phyloP scores from a whole-genome alignment of 2,329 filamentous ascomycete species.

The Pleochaeta shiraiana region DNA sequence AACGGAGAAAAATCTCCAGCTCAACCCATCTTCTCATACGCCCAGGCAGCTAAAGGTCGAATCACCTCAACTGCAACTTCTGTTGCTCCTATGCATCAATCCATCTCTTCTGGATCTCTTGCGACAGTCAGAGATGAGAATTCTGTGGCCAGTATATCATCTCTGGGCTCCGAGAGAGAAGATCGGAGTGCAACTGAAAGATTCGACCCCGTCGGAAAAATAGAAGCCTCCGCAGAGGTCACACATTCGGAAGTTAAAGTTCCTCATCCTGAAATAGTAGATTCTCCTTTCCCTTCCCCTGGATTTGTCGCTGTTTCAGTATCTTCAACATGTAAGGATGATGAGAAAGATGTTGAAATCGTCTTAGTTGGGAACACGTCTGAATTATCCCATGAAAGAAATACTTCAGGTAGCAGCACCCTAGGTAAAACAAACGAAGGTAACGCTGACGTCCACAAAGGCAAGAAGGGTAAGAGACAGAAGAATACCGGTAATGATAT shows the following conservation, averaged over 20 bases:
- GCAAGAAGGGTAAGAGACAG: slow-evolving; percentile 17
- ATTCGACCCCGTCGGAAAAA: slow-evolving; percentile 9
- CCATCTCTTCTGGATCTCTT: slow-evolving; percentile 15
- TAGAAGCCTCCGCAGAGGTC: slow-evolving; percentile 9
- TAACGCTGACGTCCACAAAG: slow-evolving; percentile 11
- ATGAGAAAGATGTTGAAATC: slow-evolving; percentile 27
- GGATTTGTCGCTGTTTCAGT: slow-evolving; percentile 25
- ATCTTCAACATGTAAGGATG: slow-evolving; percentile 18
- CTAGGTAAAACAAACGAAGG: slow-evolving; percentile 35
- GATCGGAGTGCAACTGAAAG: slow-evolving; percentile 13
- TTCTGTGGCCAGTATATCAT: slow-evolving; percentile 14
- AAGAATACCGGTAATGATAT: slow-evolving; percentile 26
- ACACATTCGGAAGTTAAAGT: slow-evolving; percentile 10
- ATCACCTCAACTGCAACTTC: slow-evolving; percentile 12
- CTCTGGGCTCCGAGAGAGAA: slow-evolving; percentile 12
- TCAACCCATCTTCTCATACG: slow-evolving; percentile 63
- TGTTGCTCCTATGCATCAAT: slow-evolving; percentile 14
- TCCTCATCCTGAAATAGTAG: slow-evolving; percentile 12
- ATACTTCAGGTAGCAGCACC: slow-evolving; percentile 31
- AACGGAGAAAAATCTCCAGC: slow-evolving; percentile 16
- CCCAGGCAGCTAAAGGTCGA: slow-evolving; percentile 79
- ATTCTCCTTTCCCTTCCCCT: slow-evolving; percentile 28
- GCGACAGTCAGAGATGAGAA: slow-evolving; percentile 15
- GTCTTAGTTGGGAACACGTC: slow-evolving; percentile 40
- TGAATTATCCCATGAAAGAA: slow-evolving; percentile 43